Evolutionary conservation across 164 flowering plant species (phyloP), one percentile per base, ranked within the genome.

Genomic region (Buxus sempervirens): DNA sequence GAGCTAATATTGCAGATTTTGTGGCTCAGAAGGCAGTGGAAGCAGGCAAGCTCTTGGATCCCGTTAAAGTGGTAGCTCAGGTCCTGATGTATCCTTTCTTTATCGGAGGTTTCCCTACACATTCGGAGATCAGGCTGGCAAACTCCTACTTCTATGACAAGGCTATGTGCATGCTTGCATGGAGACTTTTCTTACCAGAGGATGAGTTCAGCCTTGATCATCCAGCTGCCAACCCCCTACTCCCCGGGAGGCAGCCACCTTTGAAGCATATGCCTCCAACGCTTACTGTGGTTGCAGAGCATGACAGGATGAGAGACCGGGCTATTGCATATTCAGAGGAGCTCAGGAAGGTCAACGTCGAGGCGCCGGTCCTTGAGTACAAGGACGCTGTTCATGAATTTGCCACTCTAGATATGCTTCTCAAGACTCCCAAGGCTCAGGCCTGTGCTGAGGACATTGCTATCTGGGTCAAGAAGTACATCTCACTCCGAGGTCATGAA

Each of bases 91-190:
- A 86, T 58, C 90, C 93, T 15, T 88, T 88, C 56, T 86, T 88
- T 78, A 79, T 85, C 28, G 91, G 93, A 25, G 82, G 79, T 64
- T 75, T 80, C 19, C 93, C 93, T 9, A 88, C 90, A 13, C 90
- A 79, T 70, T 86, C 93, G 9, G 93, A 88, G 73, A 83, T 86
- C 68, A 85, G 76, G 71, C 70, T 86, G 27, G 85, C 93, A 63
- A 88, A 86, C 70, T 86, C 93, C 27, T 88, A 88, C 71, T 88
- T 88, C 73, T 88, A 78, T 53, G 93, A 88, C 83, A 88, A 88
- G 72, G 72, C 89, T 10, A 86, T 83, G 89, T 84, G 89, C 75
- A 60, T 77, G 20, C 85, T 86, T 25, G 86, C 88, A 48, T 88
- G 93, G 93, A 84, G 82, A 57, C 84, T 88, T 48, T 83, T 88